phyloP scores from a whole-genome alignment of 2,329 filamentous ascomycete genomes.

The Talaromyces sp. region DNA sequence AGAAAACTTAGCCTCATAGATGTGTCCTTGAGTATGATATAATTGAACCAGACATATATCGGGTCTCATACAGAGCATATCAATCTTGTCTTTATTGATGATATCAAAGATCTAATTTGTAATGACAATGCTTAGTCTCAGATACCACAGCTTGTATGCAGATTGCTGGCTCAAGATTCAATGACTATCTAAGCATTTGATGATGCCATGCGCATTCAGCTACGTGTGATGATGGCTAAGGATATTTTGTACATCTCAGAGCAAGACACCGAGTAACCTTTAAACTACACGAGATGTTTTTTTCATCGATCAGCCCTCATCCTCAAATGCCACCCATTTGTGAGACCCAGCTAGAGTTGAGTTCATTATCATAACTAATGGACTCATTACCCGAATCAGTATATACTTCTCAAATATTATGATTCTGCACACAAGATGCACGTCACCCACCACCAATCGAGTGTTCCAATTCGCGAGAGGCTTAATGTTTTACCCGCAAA shows the following conservation, averaged over 20 bases:
- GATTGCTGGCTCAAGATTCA: too few species aligned
- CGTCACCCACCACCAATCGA: background rate
- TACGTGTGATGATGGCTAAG: background rate
- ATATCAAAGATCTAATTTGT: background rate
- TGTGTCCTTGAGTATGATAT: background rate
- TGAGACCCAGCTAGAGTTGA: too few species aligned
- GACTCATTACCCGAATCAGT: background rate
- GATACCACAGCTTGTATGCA: too few species aligned
- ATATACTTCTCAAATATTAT: background rate
- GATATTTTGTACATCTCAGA: background rate
- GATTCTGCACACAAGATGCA: background rate
- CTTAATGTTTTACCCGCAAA: background rate
- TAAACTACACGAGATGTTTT: background rate
- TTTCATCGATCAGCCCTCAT: background rate
- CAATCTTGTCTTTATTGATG: background rate
- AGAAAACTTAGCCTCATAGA: background rate
- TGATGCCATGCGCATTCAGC: background rate
- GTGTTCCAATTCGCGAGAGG: background rate
- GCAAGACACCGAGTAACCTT: background rate
- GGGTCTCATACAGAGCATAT: background rate
- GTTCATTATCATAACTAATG: background rate
- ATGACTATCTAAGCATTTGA: background rate
- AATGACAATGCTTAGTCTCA: background rate
- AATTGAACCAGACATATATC: too few species aligned
- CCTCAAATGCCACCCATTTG: background rate